These are phyloP conservation scores for Paradendryphiella salina DNA, from an alignment of 2,329 filamentous ascomycete species.

Conservation along the genomic window DNA sequence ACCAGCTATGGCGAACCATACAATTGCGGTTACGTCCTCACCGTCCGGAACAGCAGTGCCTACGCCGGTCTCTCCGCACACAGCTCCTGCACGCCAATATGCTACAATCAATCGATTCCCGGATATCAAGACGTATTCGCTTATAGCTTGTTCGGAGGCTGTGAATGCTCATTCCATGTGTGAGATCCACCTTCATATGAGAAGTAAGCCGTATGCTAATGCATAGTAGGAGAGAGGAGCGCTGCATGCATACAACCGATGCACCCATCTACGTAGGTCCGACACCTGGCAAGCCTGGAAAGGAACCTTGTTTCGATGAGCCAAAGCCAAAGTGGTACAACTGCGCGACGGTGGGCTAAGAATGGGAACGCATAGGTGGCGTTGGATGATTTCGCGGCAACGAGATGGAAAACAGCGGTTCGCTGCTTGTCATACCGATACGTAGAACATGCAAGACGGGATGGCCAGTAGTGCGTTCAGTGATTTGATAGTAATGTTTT, in stretches of 20 bases:
- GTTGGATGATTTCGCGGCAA: too few species aligned
- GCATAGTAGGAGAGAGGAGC: neutral
- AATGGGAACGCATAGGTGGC: neutral
- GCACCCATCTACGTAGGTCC: constrained; percentile 8
- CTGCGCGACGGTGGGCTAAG: constrained; percentile 4
- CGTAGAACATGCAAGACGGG: too few species aligned
- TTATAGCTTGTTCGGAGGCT: constrained; percentile 14
- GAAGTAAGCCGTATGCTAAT: neutral
- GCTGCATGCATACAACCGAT: neutral
- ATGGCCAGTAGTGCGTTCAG: too few species aligned
- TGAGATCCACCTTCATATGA: neutral
- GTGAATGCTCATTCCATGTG: constrained; percentile 13
- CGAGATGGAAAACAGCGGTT: too few species aligned
- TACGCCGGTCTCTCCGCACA: constrained; percentile 13
- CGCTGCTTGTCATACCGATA: too few species aligned
- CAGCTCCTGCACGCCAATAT: constrained; percentile 7
- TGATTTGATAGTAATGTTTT: too few species aligned
- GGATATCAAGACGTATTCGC: constrained; percentile 15
- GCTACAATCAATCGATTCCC: constrained; percentile 12
- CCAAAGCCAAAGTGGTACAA: constrained; percentile 22
- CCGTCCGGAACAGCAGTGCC: constrained; percentile 13
- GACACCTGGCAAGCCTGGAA: constrained; percentile 8
- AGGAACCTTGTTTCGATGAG: constrained; percentile 11
- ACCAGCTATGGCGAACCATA: constrained; percentile 4
- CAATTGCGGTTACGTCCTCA: constrained; percentile 21